phyloP scores from a whole-genome alignment of 192 early-diverging fungal genomes.

The Funneliformis mosseae region DNA sequence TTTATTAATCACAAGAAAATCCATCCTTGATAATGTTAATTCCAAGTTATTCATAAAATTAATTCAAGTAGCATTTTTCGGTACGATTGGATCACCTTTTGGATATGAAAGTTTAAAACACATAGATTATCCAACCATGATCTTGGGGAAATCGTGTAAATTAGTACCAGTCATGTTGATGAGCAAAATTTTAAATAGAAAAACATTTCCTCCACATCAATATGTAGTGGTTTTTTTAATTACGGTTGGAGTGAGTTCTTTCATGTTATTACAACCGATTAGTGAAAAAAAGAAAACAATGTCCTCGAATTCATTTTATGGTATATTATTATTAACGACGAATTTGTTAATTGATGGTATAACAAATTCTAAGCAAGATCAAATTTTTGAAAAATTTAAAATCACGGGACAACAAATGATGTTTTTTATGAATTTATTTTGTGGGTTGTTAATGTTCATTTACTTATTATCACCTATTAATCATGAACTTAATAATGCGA shows the following conservation, averaged over 20 bases:
- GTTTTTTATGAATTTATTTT: conserved; percentile 92
- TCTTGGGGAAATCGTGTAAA: conserved; percentile 95
- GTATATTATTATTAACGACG: conserved; percentile 76
- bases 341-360: conserved; percentile 93
- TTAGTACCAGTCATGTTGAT: conserved; percentile 95
- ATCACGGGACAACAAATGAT: conserved; percentile 94
- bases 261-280: conserved; percentile 84
- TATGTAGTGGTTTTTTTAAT: conserved; percentile 86
- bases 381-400: conserved; percentile 82
- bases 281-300: conserved; percentile 51
- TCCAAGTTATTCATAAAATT: conserved; percentile 59
- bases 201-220: conserved; percentile 84
- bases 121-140: conserved; percentile 98
- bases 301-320: conserved; percentile 70
- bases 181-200: conserved; percentile 90
- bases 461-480: conserved; percentile 83
- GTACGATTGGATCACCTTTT: conserved; percentile 81
- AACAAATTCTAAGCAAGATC: conserved; percentile 96
- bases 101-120: conserved; percentile 91
- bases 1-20: conserved; percentile 56
- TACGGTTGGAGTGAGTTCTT: conserved; percentile 87
- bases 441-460: conserved; percentile 65
- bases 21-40: conserved; percentile 34
- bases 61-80: conserved; percentile 74
- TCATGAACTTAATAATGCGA: conserved; percentile 72